Evolutionary conservation across 345 rosid genomes (phyloP).

Genomic region (Boechera divaricarpa): DNA sequence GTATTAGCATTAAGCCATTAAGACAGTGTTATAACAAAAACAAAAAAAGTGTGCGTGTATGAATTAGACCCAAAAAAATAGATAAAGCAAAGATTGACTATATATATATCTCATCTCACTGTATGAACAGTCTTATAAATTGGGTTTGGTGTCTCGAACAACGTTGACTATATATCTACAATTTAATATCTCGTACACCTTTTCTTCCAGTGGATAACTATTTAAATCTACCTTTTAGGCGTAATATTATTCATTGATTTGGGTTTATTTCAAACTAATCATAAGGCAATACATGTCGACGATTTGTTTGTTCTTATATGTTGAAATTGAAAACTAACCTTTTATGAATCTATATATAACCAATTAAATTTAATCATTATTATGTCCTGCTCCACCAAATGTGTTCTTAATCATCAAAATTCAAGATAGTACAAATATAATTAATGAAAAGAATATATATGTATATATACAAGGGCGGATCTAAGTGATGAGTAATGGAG

Average conservation of each 20-base stretch:
- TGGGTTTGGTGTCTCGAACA: constrained; percentile 8
- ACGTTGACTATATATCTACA: constrained; percentile 15
- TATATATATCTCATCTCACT: constrained; percentile 1
- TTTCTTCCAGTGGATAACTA: neutral
- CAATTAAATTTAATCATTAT: constrained; percentile 9
- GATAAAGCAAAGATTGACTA: neutral
- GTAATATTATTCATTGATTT: neutral
- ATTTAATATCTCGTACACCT: neutral
- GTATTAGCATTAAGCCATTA: neutral
- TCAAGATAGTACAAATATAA: neutral
- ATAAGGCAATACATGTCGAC: neutral
- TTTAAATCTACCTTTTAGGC: constrained; percentile 3
- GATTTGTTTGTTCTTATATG: neutral
- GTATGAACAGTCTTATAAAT: constrained; percentile 18
- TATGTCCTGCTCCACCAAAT: constrained; percentile 15
- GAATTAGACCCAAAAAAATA: neutral
- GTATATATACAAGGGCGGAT: too few relatives aligned
- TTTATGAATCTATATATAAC: neutral
- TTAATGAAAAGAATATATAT: neutral
- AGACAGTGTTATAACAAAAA: neutral
- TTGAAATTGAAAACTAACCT: constrained; percentile 14
- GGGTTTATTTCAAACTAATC: neutral
- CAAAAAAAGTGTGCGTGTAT: neutral
- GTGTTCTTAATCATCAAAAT: constrained; percentile 21
- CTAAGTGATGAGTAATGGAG: too few relatives aligned